phyloP scores from a whole-genome alignment of 306 rosid species.

The Cyclanthera cordifolia region DNA sequence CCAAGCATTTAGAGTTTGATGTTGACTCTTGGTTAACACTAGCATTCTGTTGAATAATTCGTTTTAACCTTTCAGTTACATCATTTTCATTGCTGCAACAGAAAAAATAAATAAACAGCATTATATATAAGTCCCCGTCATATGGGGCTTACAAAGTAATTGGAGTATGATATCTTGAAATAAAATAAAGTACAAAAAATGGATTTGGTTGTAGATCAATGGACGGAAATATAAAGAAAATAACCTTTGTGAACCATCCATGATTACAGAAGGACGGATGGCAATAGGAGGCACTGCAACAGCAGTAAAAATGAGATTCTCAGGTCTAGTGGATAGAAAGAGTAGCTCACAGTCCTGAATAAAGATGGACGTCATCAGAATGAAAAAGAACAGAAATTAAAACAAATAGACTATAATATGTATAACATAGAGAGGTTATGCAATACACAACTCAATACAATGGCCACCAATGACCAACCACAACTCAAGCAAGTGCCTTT shows the following conservation, averaged over 20 bases:
- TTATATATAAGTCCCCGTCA: not conserved
- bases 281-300: conserved; percentile 76
- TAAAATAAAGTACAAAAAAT: not conserved
- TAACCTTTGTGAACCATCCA: conserved; percentile 68
- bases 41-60: conserved; percentile 55
- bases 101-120: conserved; percentile 21
- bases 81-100: conserved; percentile 87
- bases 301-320: conserved; percentile 51
- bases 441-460: not conserved
- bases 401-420: conserved; percentile 11
- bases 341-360: conserved; percentile 80
- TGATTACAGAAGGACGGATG: conserved; percentile 83
- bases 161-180: not conserved
- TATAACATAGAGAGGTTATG: not conserved
- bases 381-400: not conserved
- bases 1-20: conserved; percentile 45
- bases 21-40: conserved; percentile 34
- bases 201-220: conserved; percentile 6
- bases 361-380: not conserved
- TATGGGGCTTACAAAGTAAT: not conserved
- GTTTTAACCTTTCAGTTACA: conserved; percentile 66
- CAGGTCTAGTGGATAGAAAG: conserved; percentile 67
- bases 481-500: not conserved
- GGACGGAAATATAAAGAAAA: conserved; percentile 5
- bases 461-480: too few relatives aligned